Evolutionary conservation across 306 rosid species (phyloP).

Genomic region (Parietaria judaica): DNA sequence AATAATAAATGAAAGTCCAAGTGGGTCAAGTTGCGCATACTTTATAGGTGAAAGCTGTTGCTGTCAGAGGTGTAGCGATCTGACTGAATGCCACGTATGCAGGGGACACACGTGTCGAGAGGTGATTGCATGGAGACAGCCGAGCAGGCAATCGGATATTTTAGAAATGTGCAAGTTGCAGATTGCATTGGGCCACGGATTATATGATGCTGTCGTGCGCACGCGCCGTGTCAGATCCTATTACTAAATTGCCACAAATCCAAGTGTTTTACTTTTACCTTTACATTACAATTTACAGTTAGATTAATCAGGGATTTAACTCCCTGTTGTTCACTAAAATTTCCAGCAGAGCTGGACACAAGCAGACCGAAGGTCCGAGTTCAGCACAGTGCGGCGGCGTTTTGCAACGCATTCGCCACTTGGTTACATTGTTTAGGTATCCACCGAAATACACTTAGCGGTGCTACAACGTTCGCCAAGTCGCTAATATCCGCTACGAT

Average conservation of each 20-base stretch:
- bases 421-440: no score
- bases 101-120: slow-evolving; percentile 1
- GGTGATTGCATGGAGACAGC: slow-evolving; percentile 6
- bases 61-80: neutral
- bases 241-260: neutral
- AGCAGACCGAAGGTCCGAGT: no score
- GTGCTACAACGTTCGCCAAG: no score
- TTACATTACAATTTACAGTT: neutral
- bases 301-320: neutral
- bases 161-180: slow-evolving; percentile 2
- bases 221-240: slow-evolving; percentile 18
- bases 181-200: neutral
- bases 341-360: no score
- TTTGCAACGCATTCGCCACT: no score
- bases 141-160: slow-evolving; percentile 8
- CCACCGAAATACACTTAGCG: no score
- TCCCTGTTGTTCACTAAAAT: no score
- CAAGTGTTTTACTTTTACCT: neutral
- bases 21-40: slow-evolving; percentile 22
- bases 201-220: slow-evolving; percentile 15
- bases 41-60: neutral
- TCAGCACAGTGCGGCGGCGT: no score
- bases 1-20: slow-evolving; percentile 17
- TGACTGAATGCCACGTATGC: slow-evolving; percentile 25
- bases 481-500: no score